Base-by-base conservation (phyloP, 2,329 filamentous ascomycete species). In the Exophiala sideris region DNA sequence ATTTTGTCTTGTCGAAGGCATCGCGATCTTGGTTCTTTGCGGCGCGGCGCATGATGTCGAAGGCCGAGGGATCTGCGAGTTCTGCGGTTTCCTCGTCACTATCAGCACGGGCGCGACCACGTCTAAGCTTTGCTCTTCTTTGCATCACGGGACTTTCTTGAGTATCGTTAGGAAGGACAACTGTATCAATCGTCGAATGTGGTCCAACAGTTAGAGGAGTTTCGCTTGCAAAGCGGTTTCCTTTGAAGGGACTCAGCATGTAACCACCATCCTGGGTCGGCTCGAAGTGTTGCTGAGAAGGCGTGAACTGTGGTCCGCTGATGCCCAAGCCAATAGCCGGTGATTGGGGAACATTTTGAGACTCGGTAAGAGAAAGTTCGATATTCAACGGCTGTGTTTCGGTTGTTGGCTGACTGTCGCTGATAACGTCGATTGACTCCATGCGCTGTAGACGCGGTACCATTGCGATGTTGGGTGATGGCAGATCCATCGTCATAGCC, bases 201-300 rank as follows among this genome's bases (percentile, higher is more conserved):
- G 87, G 84, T 6, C 46, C 50, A 10, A n/a, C 21, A 8, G 48
- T 52, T 24, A 45, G 58, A n/a, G 63, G 62, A 9, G 62, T 62
- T 0, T 81, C 73, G 29, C 83, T 79, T 48, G 84, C 65, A 68
- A 89, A 91, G 45, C 87, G 79, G 53, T 80, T 76, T 56, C 82
- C 85, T 45, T 89, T 78, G 40, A 89, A 89, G 1, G 88, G 88
- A 52, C 84, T 86, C 52, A 85, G 76, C 38, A 85, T 81, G 62
- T 94, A 89, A 0, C 90, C 91, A 14, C 74, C 79, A 67, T 96
- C 91, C 67, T 96, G 91, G 1, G 89, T 94, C 0, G 85, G 83
- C 53, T 91, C 87, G 4, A 64, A 64, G 20, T 54, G 64, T 18
- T 62, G 52, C 35, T 70, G 66, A 36, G 65, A 67, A 3, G 62